Percentiles rank a stretch among this genome's conserved stretches.
Evolutionary conservation across 352 stramenopile species (phyloP).

Genomic region (Phytophthora uliginosa): DNA sequence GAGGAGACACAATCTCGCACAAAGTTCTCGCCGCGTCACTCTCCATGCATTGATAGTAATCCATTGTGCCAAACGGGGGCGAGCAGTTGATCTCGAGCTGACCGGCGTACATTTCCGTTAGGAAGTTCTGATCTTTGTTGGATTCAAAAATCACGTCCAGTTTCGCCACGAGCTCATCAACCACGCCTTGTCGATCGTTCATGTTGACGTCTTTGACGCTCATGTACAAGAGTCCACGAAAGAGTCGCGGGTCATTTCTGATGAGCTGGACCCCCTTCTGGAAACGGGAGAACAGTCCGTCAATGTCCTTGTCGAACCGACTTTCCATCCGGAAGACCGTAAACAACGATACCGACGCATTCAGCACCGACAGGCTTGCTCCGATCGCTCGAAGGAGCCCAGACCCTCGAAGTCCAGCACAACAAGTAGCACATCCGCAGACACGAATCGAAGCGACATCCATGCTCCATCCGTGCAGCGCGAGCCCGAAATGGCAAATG

Average conservation of each 20-base stretch:
- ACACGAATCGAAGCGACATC: conserved; percentile 45
- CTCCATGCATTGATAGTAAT: conserved; percentile 48
- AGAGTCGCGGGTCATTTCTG: conserved; percentile 61
- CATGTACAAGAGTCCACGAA: conserved; percentile 68
- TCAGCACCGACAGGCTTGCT: conserved; percentile 80
- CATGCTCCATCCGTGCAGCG: conserved; percentile 50
- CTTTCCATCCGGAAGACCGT: conserved; percentile 83
- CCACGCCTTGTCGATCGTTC: conserved; percentile 60
- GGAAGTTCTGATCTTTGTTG: conserved; percentile 61
- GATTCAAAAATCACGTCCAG: conserved; percentile 39
- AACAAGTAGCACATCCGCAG: conserved; percentile 54
- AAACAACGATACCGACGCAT: conserved; percentile 71
- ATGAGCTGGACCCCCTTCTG: conserved; percentile 72
- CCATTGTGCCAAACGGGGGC: conserved; percentile 56
- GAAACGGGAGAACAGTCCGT: conserved; percentile 68
- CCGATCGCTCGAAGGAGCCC: conserved; percentile 74
- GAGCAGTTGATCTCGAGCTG: conserved; percentile 61
- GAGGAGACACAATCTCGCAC: background rate
- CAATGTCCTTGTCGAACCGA: conserved; percentile 81
- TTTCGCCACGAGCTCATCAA: conserved; percentile 48
- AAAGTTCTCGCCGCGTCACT: conserved; percentile 14
- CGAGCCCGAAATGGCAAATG: conserved; percentile 63
- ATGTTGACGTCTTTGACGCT: conserved; percentile 78
- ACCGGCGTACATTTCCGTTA: conserved; percentile 58
- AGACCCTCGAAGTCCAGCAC: conserved; percentile 84